Evolutionary conservation across 345 rosid genomes (phyloP).

Genomic region (Eucalyptus albens): DNA sequence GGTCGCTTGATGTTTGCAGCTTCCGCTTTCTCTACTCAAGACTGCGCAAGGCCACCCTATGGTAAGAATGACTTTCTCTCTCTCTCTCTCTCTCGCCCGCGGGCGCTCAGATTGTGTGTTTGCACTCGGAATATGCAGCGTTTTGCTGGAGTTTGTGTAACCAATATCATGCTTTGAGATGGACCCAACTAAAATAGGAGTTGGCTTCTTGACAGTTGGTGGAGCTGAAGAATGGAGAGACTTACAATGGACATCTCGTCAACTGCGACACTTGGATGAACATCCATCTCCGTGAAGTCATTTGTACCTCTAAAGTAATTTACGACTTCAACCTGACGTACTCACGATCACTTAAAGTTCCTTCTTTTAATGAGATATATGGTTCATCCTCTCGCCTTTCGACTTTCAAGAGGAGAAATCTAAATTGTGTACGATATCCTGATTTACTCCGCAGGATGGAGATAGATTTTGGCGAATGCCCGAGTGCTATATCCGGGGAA

Average conservation of each 20-base stretch:
- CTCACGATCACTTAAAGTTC: neutral
- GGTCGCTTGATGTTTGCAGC: constrained; percentile 18
- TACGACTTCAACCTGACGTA: neutral
- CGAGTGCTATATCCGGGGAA: constrained; percentile 98
- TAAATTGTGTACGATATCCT: neutral
- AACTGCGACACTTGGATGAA: constrained; percentile 99
- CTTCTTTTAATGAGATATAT: neutral
- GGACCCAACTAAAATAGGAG: neutral
- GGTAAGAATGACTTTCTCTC: constrained; percentile 17
- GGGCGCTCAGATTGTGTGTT: neutral
- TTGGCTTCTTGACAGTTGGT: constrained; percentile 40
- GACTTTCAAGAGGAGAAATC: neutral
- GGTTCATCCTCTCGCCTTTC: neutral
- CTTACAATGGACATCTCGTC: constrained; percentile 94
- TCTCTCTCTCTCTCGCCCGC: neutral
- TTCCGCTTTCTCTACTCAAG: constrained; percentile 73
- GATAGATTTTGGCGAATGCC: constrained; percentile 99
- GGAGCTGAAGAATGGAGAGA: constrained; percentile 96
- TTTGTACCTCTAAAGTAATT: constrained; percentile 87
- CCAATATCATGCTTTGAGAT: neutral
- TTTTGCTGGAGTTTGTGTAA: neutral
- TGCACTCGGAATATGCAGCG: neutral
- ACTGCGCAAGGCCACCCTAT: constrained; percentile 86
- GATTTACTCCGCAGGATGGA: constrained; percentile 58
- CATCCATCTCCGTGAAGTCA: constrained; percentile 97